A percentile compares a stretch with the other conserved stretches of the same genome.
phyloP scores from a whole-genome alignment of 352 stramenopile genomes.

The Blastocystis sp. region DNA sequence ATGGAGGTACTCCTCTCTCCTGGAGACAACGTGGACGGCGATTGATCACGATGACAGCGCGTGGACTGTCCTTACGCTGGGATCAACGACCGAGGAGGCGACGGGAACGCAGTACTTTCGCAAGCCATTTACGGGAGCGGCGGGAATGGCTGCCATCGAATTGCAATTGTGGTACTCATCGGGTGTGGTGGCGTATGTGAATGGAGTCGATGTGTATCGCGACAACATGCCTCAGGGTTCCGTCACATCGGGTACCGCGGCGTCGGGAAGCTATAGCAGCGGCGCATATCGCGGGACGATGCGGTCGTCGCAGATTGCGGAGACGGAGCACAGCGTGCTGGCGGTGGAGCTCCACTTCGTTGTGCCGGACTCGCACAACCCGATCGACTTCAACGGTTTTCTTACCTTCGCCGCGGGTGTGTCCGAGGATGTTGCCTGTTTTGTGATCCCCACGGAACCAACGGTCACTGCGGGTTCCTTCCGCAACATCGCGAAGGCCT shows the following conservation, averaged over 20 bases:
- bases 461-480: not conserved
- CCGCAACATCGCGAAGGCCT: not conserved
- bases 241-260: not conserved
- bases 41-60: not conserved
- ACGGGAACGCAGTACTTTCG: conserved; percentile 29
- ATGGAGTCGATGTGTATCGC: conserved; percentile 21
- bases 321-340: not conserved
- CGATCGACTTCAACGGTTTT: not conserved
- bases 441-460: not conserved
- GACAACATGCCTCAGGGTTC: conserved; percentile 42
- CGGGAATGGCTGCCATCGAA: not conserved
- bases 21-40: not conserved
- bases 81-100: not conserved
- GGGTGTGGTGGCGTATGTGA: conserved; percentile 48
- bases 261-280: not conserved
- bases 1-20: not conserved
- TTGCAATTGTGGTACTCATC: not conserved
- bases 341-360: not conserved
- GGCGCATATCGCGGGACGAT: not conserved
- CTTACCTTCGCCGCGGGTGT: not conserved
- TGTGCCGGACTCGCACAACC: not conserved
- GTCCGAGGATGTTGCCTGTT: not conserved
- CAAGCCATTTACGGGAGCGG: not conserved
- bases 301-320: not conserved
- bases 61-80: not conserved